These are phyloP conservation scores for Linnemannia exigua DNA, from an alignment of 192 early-diverging fungal genomes.

Conservation along the genomic window DNA sequence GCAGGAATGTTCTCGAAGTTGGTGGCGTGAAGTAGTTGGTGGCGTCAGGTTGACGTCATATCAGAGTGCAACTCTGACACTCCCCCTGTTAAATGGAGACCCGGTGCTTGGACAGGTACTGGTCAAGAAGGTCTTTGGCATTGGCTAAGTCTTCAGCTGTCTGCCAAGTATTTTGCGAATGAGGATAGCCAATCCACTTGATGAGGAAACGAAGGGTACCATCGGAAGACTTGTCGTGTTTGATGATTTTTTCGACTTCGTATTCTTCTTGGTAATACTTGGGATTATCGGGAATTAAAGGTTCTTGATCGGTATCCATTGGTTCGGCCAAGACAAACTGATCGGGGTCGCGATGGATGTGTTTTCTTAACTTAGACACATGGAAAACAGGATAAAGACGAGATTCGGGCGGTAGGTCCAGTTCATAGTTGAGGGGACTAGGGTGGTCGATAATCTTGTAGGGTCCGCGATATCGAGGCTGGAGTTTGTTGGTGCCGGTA, in stretches of 20 bases:
- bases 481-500: background rate
- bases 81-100: background rate
- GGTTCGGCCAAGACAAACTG: too few species aligned
- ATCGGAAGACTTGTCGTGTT: background rate
- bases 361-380: too few species aligned
- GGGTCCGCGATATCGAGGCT: background rate
- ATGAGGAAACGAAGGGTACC: background rate
- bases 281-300: too few species aligned
- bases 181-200: constrained; percentile 2
- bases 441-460: constrained; percentile 1
- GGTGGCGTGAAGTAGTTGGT: too few species aligned
- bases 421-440: background rate
- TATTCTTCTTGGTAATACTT: background rate
- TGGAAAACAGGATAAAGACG: too few species aligned
- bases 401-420: background rate
- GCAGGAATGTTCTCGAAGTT: too few species aligned
- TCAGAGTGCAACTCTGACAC: background rate
- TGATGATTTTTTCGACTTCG: constrained; percentile 1
- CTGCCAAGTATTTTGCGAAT: background rate
- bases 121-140: background rate
- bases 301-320: too few species aligned
- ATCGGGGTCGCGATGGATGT: too few species aligned
- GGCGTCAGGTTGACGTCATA: too few species aligned
- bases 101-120: background rate
- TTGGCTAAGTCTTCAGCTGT: background rate